Base-by-base conservation (phyloP, 805 yeast genomes). In the Zygoascus biomembranicola region DNA sequence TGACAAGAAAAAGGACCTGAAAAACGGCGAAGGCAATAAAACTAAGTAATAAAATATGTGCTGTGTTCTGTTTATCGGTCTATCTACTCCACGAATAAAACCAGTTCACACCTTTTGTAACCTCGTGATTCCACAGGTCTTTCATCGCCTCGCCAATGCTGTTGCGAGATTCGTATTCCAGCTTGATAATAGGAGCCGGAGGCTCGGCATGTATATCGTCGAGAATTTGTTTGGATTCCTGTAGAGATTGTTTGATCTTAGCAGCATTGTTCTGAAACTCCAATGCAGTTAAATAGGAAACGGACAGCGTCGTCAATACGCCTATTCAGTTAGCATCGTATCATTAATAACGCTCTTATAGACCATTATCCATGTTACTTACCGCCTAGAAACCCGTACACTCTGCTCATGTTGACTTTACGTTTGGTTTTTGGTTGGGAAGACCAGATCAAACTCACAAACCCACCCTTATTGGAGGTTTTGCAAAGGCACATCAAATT, bases 121-220 rank as follows among this genome's bases (percentile, higher is more conserved):
- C 77, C 64, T 85, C 90, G 46, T 79, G 81, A 63, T 87, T 84
- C 95, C 95, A 87, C 43, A 86, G 74, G 62, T 87, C 95, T 59
- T 82, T 85, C 56, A 78, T 72, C 0, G 90, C 83, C 66, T 87
- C 90, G 9, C 62, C 62, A 32, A 80, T 56, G 23, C 69, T 65
- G 10, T 72, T 68, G 32, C 86, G 75, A 31, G 75, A 70, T 54
- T 72, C 67, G 54, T 80, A 80, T 19, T 72, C 63, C 47, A 72
- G 64, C 32, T 76, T 76, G 51, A 75, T 69, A 6, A 72, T 63
- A 28, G 77, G 68, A 57, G 77, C 78, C 35, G 73, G 70, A 32
- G 78, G 73, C 13, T 77, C 68, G 50, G 78, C 74, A 46, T 82
- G 78, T 57, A 80, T 71, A 59, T 80, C 73, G 48, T 79, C 78